Base-by-base conservation (phyloP, 345 rosid species). In the Excoecaria agallocha region DNA sequence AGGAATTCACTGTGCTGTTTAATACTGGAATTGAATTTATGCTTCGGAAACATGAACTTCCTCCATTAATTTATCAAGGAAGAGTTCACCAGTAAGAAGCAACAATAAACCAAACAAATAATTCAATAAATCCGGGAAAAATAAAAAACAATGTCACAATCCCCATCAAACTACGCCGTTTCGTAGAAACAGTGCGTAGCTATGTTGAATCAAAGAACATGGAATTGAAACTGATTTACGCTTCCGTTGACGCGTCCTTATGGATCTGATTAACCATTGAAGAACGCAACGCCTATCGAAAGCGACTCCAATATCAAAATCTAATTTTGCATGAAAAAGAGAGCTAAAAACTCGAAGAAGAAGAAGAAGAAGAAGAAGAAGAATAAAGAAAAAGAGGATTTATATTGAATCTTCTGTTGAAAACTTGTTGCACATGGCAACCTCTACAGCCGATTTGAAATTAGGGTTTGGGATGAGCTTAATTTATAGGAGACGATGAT, bases 221-320 rank as follows among this genome's bases (percentile, higher is more conserved):
- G 78, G 70, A 49, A 70, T 68, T 69, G 76, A 66, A 17, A 57
- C 4, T 72, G 49, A 77, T 81, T 56, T 85, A 81, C 86, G 88
- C 88, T 85, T 83, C 76, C 88, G 86, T 81, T 85, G 86, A 83
- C 86, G 12, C 86, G 86, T 70, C 77, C 85, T 57, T 74, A 57
- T 16, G 78, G 84, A 76, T 64, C 55, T 45, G 6, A 6, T 4
- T 66, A 71, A 69, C 78, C 69, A 68, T 8, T 67, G 80, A 83
- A 82, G 79, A 85, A 81, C 85, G 86, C 77, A 86, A 86, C 85
- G 89, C 86, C 86, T 81, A 81, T 86, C 84, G 63, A 70, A 83
- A 86, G 89, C 86, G 73, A 81, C 7, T 41, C 22, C 38, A 37
- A 30, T 69, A 2, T 3, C 48, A 61, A 8, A 49, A 37, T 22